phyloP scores from a whole-genome alignment of 805 yeast genomes.

The Teunomyces kruisii region DNA sequence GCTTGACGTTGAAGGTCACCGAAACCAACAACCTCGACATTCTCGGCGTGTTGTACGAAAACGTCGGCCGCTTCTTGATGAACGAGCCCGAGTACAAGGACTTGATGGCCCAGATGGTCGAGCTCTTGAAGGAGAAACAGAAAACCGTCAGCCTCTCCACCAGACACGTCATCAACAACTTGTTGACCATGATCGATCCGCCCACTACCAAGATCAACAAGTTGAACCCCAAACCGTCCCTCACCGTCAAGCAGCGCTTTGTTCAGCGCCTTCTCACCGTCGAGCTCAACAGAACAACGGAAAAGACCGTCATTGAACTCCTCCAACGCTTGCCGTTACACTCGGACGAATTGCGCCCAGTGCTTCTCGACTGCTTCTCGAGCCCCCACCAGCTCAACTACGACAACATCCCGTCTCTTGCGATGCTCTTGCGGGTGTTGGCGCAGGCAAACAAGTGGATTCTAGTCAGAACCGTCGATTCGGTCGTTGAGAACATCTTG shows the following conservation, averaged over 20 bases:
- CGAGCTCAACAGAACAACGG: constrained; percentile 44
- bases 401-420: constrained; percentile 43
- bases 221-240: constrained; percentile 26
- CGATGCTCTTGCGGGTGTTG: constrained; percentile 44
- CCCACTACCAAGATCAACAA: constrained; percentile 40
- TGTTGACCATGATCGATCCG: constrained; percentile 56
- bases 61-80: constrained; percentile 65
- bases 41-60: constrained; percentile 67
- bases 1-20: constrained; percentile 51
- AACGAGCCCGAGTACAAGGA: constrained; percentile 54
- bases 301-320: constrained; percentile 17
- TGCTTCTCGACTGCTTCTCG: constrained; percentile 44
- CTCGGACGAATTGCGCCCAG: constrained; percentile 31
- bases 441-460: constrained; percentile 43
- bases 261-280: constrained; percentile 49
- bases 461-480: constrained; percentile 54
- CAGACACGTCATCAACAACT: constrained; percentile 56
- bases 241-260: constrained; percentile 17
- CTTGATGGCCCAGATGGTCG: constrained; percentile 64
- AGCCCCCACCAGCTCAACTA: constrained; percentile 63
- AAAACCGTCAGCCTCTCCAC: constrained; percentile 50
- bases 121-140: constrained; percentile 49
- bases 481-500: constrained; percentile 59
- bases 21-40: constrained; percentile 65
- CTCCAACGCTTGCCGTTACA: constrained; percentile 49